phyloP scores from a whole-genome alignment of 106 monocot species.

The Acanthochlamys bracteata region DNA sequence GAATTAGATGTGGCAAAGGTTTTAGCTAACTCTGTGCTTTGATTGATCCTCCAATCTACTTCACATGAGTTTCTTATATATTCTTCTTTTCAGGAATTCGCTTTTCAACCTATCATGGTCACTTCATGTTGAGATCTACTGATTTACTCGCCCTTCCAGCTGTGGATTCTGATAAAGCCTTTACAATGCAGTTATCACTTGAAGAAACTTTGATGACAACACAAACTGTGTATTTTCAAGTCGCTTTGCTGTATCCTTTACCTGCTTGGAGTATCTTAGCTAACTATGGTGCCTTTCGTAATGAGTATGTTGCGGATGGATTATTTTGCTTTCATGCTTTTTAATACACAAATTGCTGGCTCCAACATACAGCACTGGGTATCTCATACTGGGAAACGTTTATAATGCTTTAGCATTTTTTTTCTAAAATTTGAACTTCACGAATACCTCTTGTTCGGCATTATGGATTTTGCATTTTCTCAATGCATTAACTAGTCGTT shows the following conservation, averaged over 20 bases:
- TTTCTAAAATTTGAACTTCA: too few species aligned
- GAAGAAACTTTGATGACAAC: conserved; percentile 91
- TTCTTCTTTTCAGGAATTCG: conserved; percentile 63
- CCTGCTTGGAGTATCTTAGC: neutral
- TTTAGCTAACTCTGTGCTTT: neutral
- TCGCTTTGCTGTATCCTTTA: conserved; percentile 94
- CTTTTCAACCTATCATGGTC: conserved; percentile 91
- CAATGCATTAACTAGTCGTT: too few species aligned
- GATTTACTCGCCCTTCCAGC: conserved; percentile 95
- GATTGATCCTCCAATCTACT: neutral
- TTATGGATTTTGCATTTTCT: too few species aligned
- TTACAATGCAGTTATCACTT: conserved; percentile 83
- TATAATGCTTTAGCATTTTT: too few species aligned
- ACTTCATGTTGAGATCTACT: conserved; percentile 92
- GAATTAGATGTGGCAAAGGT: conserved; percentile 99
- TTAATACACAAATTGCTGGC: too few species aligned
- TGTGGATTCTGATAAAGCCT: conserved; percentile 97
- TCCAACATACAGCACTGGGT: too few species aligned
- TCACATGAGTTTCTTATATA: neutral
- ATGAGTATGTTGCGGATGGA: neutral
- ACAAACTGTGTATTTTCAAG: conserved; percentile 90
- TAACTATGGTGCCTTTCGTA: neutral
- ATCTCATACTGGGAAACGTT: too few species aligned
- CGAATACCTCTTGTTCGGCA: too few species aligned
- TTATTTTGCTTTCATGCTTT: neutral